Percentiles rank a stretch among this genome's conserved stretches.
These are phyloP conservation scores for Aspergillus ochraceus DNA, from an alignment of 2,329 filamentous ascomycete genomes.

Conservation along the genomic window DNA sequence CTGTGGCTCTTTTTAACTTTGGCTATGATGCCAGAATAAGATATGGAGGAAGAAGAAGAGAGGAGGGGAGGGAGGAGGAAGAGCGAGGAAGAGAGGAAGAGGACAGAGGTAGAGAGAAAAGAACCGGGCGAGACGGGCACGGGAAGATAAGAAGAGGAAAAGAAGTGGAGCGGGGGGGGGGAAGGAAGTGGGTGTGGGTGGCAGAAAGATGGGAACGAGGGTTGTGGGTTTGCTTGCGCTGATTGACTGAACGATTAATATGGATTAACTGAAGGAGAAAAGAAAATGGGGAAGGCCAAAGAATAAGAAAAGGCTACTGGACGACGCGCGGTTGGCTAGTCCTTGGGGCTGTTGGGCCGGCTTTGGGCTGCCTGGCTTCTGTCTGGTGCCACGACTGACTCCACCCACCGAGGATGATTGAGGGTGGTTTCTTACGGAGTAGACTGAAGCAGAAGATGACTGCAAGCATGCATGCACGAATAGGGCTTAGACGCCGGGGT, in stretches of 20 bases:
- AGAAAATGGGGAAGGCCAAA: background rate
- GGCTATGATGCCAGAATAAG: constrained; percentile 19
- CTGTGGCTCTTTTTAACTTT: constrained; percentile 10
- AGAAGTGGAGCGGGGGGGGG: constrained; percentile 12
- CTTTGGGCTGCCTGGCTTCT: constrained; percentile 34
- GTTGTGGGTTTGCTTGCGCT: constrained; percentile 9
- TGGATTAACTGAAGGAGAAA: constrained; percentile 5
- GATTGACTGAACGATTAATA: constrained; percentile 9
- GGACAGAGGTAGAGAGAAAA: constrained; percentile 13
- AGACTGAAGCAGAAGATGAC: constrained; percentile 21
- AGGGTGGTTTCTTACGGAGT: background rate
- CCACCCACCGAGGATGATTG: constrained; percentile 26
- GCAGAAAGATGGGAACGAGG: constrained; percentile 6
- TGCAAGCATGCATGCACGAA: constrained; percentile 31
- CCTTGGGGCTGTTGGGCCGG: constrained; percentile 37
- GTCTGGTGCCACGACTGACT: constrained; percentile 45
- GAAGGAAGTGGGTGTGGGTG: constrained; percentile 13
- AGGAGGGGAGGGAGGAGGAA: constrained; percentile 7
- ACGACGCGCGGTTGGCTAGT: constrained; percentile 14
- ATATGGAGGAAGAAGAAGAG: constrained; percentile 3
- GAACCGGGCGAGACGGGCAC: constrained; percentile 24
- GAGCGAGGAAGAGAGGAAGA: constrained; percentile 9
- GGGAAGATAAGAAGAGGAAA: constrained; percentile 24
- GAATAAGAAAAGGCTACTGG: constrained; percentile 7
- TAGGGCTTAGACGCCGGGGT: constrained; percentile 25